Base-by-base conservation (phyloP, 352 stramenopile genomes). In the Phytopythium montanum region DNA sequence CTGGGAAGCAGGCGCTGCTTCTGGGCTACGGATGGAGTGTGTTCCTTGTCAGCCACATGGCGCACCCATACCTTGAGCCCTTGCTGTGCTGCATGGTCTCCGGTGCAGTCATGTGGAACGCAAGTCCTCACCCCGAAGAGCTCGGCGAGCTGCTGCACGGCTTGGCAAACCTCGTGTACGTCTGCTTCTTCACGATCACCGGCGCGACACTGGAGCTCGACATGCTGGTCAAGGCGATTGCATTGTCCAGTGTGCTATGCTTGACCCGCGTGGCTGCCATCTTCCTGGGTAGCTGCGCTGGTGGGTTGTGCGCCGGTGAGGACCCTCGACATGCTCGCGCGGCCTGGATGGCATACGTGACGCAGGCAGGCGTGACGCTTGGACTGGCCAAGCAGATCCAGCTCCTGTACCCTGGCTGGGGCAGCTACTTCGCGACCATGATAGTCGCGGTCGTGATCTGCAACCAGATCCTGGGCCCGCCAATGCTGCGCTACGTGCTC, bases 321-420 rank as follows among this genome's bases (percentile, higher is more conserved):
- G 65, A 79, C 28, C 69, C 56, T 10, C 54, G 67, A 5, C 76
- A 87, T 59, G 70, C 60, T 33, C 76, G 79, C 41, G 70, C 82
- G 10, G 75, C 76, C 34, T 90, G 80, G 80, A 88, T 90, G 80
- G 76, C 76, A n/a, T 90, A 86, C 68, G 80, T 88, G 41, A 88
- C 80, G 0, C 80, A 90, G 54, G 80, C 80, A 5, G 80, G 80
- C 13, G 80, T 90, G 26, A 88, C 80, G 31, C 66, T 90, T 5
- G 80, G 80, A 1, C 71, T 90, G 5, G 80, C 80, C 25, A 90
- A 90, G 66, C 76, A 88, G 65, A 84, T 87, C 56, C 79, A 89
- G 61, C 56, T 89, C 39, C 65, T 86, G 42, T 88, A 88, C 44
- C 79, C 79, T 16, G 79, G 79, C 19, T 90, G 80, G 80, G 80